Conservation (phyloP, 768 basidiomycete species). For the Trametes elegans region DNA sequence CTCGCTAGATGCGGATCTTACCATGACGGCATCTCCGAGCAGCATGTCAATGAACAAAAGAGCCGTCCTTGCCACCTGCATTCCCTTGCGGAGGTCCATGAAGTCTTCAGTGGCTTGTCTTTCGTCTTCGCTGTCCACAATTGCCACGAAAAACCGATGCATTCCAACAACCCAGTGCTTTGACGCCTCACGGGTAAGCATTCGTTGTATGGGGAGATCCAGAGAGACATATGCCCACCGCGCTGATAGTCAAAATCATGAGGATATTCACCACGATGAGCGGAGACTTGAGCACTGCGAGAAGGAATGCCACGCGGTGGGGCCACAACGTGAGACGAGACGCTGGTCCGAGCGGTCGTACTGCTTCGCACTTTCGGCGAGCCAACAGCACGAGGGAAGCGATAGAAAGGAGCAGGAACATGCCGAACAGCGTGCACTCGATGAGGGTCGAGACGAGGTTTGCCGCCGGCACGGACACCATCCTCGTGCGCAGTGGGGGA, state of each 20-base stretch:
- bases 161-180: not conserved
- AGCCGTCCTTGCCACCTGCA: not conserved
- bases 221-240: not conserved
- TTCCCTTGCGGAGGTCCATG: not conserved
- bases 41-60: slow-evolving; percentile 3
- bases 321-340: not conserved
- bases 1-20: not conserved
- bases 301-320: not conserved
- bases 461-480: not conserved
- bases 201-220: no score
- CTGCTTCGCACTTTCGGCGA: not conserved
- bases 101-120: not conserved
- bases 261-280: slow-evolving; percentile 1
- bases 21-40: not conserved
- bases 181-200: no score
- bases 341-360: not conserved
- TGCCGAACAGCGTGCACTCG: not conserved
- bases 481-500: no score
- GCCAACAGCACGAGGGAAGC: not conserved
- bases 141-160: not conserved
- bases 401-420: not conserved
- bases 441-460: slow-evolving; percentile 1
- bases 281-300: not conserved
- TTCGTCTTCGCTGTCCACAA: not conserved
- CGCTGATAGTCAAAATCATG: not conserved